These are phyloP conservation scores for Lablab purpureus DNA, from an alignment of 306 rosid species.

Conservation along the genomic window DNA sequence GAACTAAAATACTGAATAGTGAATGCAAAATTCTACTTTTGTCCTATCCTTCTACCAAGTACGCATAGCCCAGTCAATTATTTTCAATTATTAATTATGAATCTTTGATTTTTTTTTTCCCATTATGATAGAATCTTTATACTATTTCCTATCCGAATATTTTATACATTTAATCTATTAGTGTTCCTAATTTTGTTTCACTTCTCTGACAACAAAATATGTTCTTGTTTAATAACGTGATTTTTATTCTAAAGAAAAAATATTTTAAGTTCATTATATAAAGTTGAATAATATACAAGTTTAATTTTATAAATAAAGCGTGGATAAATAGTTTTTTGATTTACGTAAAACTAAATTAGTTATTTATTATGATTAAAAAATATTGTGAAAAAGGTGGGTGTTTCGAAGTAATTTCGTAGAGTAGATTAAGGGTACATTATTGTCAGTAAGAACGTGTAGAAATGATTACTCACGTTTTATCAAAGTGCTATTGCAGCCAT, in stretches of 20 bases:
- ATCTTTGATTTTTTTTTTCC: background rate
- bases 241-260: too few species aligned
- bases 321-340: background rate
- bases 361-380: too few species aligned
- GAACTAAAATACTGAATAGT: constrained; percentile 7
- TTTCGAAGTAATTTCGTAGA: constrained; percentile 41
- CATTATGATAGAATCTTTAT: background rate
- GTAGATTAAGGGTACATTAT: constrained; percentile 32
- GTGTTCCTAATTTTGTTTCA: background rate
- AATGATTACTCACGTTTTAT: constrained; percentile 39
- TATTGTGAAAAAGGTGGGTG: background rate
- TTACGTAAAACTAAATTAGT: background rate
- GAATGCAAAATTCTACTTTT: constrained; percentile 22
- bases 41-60: constrained; percentile 28
- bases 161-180: background rate
- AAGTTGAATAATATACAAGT: background rate
- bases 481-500: background rate
- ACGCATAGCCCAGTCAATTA: background rate
- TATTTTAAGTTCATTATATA: background rate
- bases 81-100: constrained; percentile 14
- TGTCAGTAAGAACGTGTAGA: constrained; percentile 42
- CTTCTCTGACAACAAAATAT: background rate
- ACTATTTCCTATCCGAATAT: background rate
- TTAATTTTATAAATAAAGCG: background rate
- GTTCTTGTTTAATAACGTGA: background rate